A percentile compares a stretch with the other conserved stretches of the same genome.
Conservation (phyloP, 768 basidiomycete species). For the Trametes cingulata region DNA sequence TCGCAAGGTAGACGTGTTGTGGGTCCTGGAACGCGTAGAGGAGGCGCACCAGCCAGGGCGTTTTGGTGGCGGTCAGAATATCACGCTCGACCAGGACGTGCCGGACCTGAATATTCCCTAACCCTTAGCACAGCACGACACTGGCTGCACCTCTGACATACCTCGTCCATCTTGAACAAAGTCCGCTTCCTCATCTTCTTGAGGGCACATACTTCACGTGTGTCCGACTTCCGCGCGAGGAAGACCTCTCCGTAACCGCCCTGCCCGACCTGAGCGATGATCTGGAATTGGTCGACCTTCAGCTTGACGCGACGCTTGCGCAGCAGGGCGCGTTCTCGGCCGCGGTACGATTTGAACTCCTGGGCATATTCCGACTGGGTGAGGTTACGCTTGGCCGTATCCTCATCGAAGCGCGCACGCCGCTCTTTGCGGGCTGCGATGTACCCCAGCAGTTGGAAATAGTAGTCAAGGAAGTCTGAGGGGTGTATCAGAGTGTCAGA, state of each 20-base stretch:
- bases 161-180: slow-evolving; percentile 98
- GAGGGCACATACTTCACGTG: slow-evolving; percentile 93
- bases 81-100: slow-evolving; percentile 98
- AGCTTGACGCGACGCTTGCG: slow-evolving; percentile 91
- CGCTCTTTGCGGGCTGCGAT: slow-evolving; percentile 85
- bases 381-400: slow-evolving; percentile 71
- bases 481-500: background rate
- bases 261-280: slow-evolving; percentile 98
- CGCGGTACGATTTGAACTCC: slow-evolving; percentile 92
- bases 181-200: slow-evolving; percentile 98
- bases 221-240: slow-evolving; percentile 91
- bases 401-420: slow-evolving; percentile 76
- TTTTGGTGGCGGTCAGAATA: slow-evolving; percentile 95
- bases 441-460: slow-evolving; percentile 94
- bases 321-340: slow-evolving; percentile 91
- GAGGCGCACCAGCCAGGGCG: slow-evolving; percentile 93
- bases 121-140: no score
- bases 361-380: slow-evolving; percentile 55
- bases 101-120: slow-evolving; percentile 64
- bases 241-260: slow-evolving; percentile 99
- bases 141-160: no score
- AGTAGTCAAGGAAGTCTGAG: slow-evolving; percentile 95
- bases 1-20: slow-evolving; percentile 90
- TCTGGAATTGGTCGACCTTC: slow-evolving; percentile 93
- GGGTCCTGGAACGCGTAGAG: slow-evolving; percentile 97